Conservation (phyloP, 75 land plant genomes). For the Pinus albicaulis region DNA sequence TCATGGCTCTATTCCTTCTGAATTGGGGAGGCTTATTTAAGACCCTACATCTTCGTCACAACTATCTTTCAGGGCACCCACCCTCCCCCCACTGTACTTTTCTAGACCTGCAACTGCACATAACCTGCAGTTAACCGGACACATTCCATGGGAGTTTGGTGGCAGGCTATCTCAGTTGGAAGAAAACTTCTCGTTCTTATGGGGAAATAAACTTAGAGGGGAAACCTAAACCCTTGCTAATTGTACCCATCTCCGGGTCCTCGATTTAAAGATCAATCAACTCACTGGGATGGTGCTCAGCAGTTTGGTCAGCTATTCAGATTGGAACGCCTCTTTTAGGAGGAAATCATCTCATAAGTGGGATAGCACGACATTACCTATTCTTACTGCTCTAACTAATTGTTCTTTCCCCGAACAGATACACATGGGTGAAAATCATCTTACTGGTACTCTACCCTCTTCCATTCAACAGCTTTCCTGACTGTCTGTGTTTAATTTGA, state of each 20-base stretch:
- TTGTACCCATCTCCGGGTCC: constrained; percentile 32
- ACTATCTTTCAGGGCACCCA: constrained; percentile 18
- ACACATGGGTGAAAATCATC: constrained; percentile 13
- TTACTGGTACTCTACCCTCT: constrained; percentile 30
- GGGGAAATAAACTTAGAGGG: constrained; percentile 36
- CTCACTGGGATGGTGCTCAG: constrained; percentile 10
- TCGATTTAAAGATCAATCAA: constrained; percentile 10
- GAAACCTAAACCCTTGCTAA: constrained; percentile 29
- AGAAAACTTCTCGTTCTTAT: constrained; percentile 34
- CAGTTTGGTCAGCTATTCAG: constrained; percentile 7
- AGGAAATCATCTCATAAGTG: constrained; percentile 38
- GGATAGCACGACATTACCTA: background rate
- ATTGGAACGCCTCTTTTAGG: constrained; percentile 16
- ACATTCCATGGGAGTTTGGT: constrained; percentile 42
- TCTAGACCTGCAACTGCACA: constrained; percentile 47
- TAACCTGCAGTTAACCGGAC: constrained; percentile 42
- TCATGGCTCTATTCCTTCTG: constrained; percentile 25
- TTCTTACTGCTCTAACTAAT: constrained; percentile 42
- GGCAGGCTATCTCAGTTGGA: constrained; percentile 21
- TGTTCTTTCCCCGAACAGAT: constrained; percentile 18
- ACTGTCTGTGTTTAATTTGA: constrained; percentile 10
- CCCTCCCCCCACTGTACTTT: constrained; percentile 15
- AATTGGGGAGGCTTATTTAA: constrained; percentile 21
- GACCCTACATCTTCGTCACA: constrained; percentile 23
- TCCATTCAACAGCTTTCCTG: constrained; percentile 25